phyloP scores from a whole-genome alignment of 805 yeast genomes.

The Ogataea pignaliae region DNA sequence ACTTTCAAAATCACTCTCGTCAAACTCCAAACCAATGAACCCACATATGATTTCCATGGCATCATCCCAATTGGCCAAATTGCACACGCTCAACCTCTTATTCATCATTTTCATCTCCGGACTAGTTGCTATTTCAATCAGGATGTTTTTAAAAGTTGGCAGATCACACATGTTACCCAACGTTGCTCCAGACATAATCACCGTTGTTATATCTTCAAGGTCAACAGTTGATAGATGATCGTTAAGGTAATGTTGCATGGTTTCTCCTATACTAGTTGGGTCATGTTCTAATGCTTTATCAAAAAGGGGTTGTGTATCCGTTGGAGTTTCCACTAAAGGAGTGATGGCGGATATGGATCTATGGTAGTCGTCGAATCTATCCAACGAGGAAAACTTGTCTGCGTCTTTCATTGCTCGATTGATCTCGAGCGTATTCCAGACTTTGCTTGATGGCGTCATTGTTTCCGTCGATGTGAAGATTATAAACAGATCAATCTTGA shows the following conservation, averaged over 20 bases:
- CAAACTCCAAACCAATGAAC: slow-evolving; percentile 30
- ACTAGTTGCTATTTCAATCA: slow-evolving; percentile 26
- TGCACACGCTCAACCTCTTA: slow-evolving; percentile 14
- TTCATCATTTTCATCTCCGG: slow-evolving; percentile 8
- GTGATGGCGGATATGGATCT: slow-evolving; percentile 5
- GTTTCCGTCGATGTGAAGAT: slow-evolving; percentile 18
- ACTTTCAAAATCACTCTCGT: slow-evolving; percentile 29
- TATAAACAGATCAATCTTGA: slow-evolving; percentile 25
- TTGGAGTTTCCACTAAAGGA: slow-evolving; percentile 6
- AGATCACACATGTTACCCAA: slow-evolving; percentile 12
- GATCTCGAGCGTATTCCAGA: slow-evolving; percentile 13
- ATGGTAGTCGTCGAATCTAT: slow-evolving; percentile 15
- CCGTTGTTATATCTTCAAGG: slow-evolving; percentile 16
- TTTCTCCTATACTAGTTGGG: not conserved
- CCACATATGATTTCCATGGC: slow-evolving; percentile 32
- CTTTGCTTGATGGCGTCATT: slow-evolving; percentile 9
- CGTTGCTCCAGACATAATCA: slow-evolving; percentile 24
- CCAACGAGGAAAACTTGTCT: slow-evolving; percentile 7
- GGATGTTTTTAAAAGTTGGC: slow-evolving; percentile 18
- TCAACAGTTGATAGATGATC: not conserved
- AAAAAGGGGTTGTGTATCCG: not conserved
- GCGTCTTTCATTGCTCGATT: slow-evolving; percentile 2
- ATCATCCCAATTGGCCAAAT: slow-evolving; percentile 31
- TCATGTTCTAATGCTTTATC: not conserved
- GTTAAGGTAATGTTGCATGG: not conserved